phyloP scores from a whole-genome alignment of 2,329 filamentous ascomycete genomes.

The Aureobasidium sp. region DNA sequence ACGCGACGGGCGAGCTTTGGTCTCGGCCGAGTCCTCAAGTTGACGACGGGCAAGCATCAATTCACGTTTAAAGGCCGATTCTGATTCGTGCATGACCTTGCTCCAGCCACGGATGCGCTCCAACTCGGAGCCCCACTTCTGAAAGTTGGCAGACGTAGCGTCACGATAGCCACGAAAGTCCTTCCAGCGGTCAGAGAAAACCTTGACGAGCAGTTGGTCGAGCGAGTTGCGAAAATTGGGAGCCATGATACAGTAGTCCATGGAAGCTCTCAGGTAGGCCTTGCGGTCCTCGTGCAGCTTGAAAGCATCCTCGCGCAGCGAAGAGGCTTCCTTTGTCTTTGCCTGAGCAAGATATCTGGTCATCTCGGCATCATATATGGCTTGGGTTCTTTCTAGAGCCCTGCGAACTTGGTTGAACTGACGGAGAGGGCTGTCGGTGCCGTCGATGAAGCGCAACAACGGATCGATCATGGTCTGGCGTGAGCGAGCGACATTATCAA shows the following conservation, averaged over 20 bases:
- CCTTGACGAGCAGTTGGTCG: slow-evolving; percentile 75
- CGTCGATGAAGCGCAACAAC: slow-evolving; percentile 65
- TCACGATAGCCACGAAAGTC: slow-evolving; percentile 72
- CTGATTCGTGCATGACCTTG: slow-evolving; percentile 86
- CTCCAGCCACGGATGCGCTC: slow-evolving; percentile 89
- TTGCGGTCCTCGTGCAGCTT: slow-evolving; percentile 88
- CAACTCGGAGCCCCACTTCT: slow-evolving; percentile 69
- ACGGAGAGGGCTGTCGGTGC: slow-evolving; percentile 70
- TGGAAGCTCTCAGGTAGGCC: slow-evolving; percentile 78
- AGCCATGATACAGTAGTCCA: slow-evolving; percentile 86
- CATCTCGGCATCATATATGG: slow-evolving; percentile 72
- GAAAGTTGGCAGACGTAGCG: slow-evolving; percentile 51
- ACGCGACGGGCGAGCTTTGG: slow-evolving; percentile 67
- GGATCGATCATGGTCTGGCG: slow-evolving; percentile 74
- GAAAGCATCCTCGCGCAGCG: slow-evolving; percentile 89
- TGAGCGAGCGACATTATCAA: slow-evolving; percentile 67
- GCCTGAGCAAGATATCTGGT: slow-evolving; percentile 75
- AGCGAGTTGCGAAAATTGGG: slow-evolving; percentile 77
- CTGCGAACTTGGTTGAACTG: slow-evolving; percentile 79
- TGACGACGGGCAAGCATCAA: slow-evolving; percentile 70
- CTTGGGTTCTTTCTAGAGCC: slow-evolving; percentile 69
- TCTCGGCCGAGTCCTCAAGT: slow-evolving; percentile 69
- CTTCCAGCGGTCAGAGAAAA: slow-evolving; percentile 81
- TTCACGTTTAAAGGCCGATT: slow-evolving; percentile 73
- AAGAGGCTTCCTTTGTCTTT: slow-evolving; percentile 88